Percentiles rank a stretch among this genome's conserved stretches.
These are phyloP conservation scores for Puccinia horiana DNA, from an alignment of 1,284 basidiomycete species.

Conservation along the genomic window DNA sequence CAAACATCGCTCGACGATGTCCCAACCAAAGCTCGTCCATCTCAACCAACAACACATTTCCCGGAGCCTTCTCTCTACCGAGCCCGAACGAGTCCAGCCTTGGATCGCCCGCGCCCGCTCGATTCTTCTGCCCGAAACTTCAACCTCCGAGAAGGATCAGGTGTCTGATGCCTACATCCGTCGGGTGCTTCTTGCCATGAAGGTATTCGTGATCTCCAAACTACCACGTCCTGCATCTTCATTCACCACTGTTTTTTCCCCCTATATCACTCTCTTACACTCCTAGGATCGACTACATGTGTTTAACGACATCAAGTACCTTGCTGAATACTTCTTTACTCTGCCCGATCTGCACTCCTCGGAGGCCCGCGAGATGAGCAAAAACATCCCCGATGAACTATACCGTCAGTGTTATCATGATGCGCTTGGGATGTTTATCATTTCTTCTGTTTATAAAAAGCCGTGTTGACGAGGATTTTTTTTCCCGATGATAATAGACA, in stretches of 20 bases:
- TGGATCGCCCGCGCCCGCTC: conserved; percentile 35
- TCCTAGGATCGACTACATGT: conserved; percentile 70
- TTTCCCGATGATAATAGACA: conserved; percentile 8
- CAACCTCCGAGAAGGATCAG: neutral
- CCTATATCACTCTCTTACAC: too few species aligned
- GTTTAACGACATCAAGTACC: conserved; percentile 68
- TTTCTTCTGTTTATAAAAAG: neutral
- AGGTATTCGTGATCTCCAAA: conserved; percentile 51
- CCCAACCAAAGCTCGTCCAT: conserved; percentile 70
- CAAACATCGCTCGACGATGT: conserved; percentile 72
- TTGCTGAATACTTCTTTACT: conserved; percentile 74
- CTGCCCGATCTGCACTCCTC: conserved; percentile 66
- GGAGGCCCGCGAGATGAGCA: conserved; percentile 67
- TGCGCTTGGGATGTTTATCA: conserved; percentile 34
- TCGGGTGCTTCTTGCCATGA: conserved; percentile 16
- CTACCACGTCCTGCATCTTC: neutral
- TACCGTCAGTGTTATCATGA: conserved; percentile 61
- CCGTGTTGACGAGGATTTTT: conserved; percentile 12
- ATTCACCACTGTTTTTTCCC: neutral
- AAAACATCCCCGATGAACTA: conserved; percentile 60
- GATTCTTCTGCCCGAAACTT: conserved; percentile 17
- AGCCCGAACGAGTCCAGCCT: conserved; percentile 49
- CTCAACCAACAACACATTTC: conserved; percentile 76
- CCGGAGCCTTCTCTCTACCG: conserved; percentile 55
- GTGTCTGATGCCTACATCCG: conserved; percentile 3